Base-by-base conservation (phyloP, 208 protist genomes). In the Strigomonas culicis region DNA sequence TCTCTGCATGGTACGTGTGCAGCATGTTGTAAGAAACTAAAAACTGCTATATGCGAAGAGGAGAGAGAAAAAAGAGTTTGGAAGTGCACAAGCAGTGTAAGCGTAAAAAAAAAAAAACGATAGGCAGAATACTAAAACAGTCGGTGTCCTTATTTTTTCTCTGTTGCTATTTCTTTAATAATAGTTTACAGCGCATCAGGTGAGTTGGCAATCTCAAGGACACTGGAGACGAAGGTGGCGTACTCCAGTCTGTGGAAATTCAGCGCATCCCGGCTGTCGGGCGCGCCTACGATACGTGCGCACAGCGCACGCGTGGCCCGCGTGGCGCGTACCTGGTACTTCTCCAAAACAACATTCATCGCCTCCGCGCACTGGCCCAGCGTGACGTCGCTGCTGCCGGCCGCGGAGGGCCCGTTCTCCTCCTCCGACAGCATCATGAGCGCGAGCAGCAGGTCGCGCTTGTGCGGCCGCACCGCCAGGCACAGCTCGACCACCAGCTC, bases 311-410 rank as follows among this genome's bases (percentile, higher is more conserved):
- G 57, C 7, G 75, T 76, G n/a, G 75, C 75, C 10, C 75, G 64
- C 7, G 66, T 41, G n/a, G 60, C 51, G 17, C 61, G 24, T 11
- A 85, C 68, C 11, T 70, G 70, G 44, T 80, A 74, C 36, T 62
- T 67, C 67, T 82, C 74, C n/a, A 92, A 66, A 27, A 92, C 61
- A n/a, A 49, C 60, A 63, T 88, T 88, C 19, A 85, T 67, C 6
- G 77, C 80, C 75, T 86, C 81, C 8, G 75, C 70, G 44, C 85
- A 92, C 39, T 44, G 58, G 22, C 66, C 69, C 21, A 67, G 58
- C 17, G 61, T 62, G 27, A 83, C 73, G 28, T 41, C 53, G 31
- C 66, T 75, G 22, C 25, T 28, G 28, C 47, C 43, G 32, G 27
- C n/a, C 31, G 58, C 58, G 1, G 31, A 24, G 19, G 13, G n/a